Conservation (phyloP, 176 grass and related monocot species). For the Calamus simplicifolius region DNA sequence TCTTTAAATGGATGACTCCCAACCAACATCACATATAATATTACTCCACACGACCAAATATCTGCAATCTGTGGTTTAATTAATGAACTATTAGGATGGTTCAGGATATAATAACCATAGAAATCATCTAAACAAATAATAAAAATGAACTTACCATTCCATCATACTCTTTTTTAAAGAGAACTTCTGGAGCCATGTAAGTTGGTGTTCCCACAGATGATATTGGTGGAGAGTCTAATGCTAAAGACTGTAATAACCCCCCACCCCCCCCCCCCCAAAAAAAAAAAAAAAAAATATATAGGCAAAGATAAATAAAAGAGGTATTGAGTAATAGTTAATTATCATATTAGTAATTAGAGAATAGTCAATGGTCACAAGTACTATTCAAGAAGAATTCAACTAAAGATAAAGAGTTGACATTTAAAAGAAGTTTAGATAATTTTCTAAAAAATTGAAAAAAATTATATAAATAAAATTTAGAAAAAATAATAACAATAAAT, state of each 20-base stretch:
- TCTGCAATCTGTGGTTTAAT: slow-evolving; percentile 64
- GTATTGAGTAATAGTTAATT: too few species aligned
- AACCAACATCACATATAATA: slow-evolving; percentile 90
- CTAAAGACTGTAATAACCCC: slow-evolving; percentile 43
- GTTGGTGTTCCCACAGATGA: slow-evolving; percentile 96
- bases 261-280: too few species aligned
- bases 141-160: slow-evolving; percentile 50
- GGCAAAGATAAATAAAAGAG: too few species aligned
- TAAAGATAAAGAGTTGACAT: too few species aligned
- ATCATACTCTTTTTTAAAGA: slow-evolving; percentile 80
- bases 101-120: neutral
- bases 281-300: too few species aligned
- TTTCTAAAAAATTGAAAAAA: too few species aligned
- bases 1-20: slow-evolving; percentile 91
- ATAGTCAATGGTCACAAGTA: too few species aligned
- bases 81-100: neutral
- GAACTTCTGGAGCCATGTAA: slow-evolving; percentile 89
- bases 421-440: too few species aligned
- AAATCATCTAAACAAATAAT: slow-evolving; percentile 5
- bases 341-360: too few species aligned
- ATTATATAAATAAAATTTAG: too few species aligned
- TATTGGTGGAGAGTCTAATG: slow-evolving; percentile 85
- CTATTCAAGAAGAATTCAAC: too few species aligned
- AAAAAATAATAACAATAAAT: too few species aligned
- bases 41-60: slow-evolving; percentile 98